These are phyloP conservation scores for Flammula alnicola DNA, from an alignment of 1,284 basidiomycete species.

Conservation along the genomic window DNA sequence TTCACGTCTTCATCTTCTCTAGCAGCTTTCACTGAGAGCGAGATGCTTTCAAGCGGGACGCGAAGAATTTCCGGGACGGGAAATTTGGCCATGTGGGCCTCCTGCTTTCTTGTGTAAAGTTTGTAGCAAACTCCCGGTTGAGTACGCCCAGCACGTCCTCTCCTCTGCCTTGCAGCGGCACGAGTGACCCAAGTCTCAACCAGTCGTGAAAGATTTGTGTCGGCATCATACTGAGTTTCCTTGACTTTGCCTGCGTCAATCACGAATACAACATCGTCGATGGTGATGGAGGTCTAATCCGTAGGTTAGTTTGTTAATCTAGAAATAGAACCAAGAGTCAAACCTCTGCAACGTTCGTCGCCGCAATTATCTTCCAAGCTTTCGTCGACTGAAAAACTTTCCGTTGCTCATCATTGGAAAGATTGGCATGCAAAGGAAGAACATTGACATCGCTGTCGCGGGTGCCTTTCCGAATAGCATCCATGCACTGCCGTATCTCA, in stretches of 20 bases:
- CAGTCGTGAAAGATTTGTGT: slow-evolving; percentile 76
- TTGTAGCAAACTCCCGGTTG: slow-evolving; percentile 85
- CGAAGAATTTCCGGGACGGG: slow-evolving; percentile 89
- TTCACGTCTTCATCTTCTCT: slow-evolving; percentile 82
- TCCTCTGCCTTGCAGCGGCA: slow-evolving; percentile 83
- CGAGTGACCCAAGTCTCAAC: slow-evolving; percentile 82
- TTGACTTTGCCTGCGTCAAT: slow-evolving; percentile 90
- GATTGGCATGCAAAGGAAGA: slow-evolving; percentile 89
- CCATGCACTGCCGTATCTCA: slow-evolving; percentile 85
- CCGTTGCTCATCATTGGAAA: slow-evolving; percentile 85
- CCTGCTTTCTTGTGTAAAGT: slow-evolving; percentile 80
- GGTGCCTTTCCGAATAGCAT: slow-evolving; percentile 55
- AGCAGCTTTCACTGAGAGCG: slow-evolving; percentile 84
- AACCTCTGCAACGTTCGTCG: slow-evolving; percentile 90
- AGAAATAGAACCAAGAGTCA: slow-evolving; percentile 16
- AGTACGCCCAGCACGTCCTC: slow-evolving; percentile 91
- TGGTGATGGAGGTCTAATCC: slow-evolving; percentile 87
- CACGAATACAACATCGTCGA: slow-evolving; percentile 88
- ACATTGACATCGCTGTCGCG: slow-evolving; percentile 56
- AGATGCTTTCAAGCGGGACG: slow-evolving; percentile 86
- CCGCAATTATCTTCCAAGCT: slow-evolving; percentile 85
- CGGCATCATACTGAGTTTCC: slow-evolving; percentile 84
- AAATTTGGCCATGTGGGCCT: slow-evolving; percentile 72
- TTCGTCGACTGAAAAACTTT: slow-evolving; percentile 72
- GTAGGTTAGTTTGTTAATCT: background rate